Evolutionary conservation across 768 basidiomycete species (phyloP).

Genomic region (Agrocybe chaxingu): DNA sequence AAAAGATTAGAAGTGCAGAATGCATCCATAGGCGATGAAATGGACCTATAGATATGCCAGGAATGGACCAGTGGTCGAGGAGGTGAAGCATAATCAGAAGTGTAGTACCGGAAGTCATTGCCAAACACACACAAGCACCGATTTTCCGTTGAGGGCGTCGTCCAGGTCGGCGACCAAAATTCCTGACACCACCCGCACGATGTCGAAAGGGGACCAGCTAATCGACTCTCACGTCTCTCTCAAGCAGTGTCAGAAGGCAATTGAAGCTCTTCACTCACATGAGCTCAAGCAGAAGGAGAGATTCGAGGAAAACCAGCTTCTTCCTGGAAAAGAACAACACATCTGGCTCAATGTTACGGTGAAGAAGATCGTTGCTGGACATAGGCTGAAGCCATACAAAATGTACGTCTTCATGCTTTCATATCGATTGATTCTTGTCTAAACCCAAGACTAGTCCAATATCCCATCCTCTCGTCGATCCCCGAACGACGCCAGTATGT

Average conservation of each 20-base stretch:
- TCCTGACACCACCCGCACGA: conserved; percentile 17
- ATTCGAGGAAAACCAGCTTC: conserved; percentile 69
- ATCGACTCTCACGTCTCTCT: conserved; percentile 70
- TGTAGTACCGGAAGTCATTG: neutral
- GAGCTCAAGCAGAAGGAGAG: conserved; percentile 61
- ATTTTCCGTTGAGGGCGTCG: neutral
- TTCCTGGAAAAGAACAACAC: conserved; percentile 76
- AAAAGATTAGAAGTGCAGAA: no score
- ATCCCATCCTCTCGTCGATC: conserved; percentile 80
- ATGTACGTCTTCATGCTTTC: conserved; percentile 55
- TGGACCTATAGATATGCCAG: no score
- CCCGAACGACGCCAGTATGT: conserved; percentile 76
- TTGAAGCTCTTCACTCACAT: conserved; percentile 75
- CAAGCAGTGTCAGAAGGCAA: conserved; percentile 73
- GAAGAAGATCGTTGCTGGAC: conserved; percentile 74
- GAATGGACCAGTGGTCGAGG: no score
- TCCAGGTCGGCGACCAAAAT: neutral
- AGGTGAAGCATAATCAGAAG: neutral
- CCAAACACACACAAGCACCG: neutral
- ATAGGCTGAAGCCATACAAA: conserved; percentile 75
- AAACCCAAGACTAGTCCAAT: conserved; percentile 51
- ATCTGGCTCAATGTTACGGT: conserved; percentile 89
- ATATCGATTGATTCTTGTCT: neutral
- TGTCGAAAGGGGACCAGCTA: conserved; percentile 43
- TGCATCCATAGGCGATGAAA: no score